These are phyloP conservation scores for Globisporangium spiculum DNA, from an alignment of 352 stramenopile species.

Conservation along the genomic window DNA sequence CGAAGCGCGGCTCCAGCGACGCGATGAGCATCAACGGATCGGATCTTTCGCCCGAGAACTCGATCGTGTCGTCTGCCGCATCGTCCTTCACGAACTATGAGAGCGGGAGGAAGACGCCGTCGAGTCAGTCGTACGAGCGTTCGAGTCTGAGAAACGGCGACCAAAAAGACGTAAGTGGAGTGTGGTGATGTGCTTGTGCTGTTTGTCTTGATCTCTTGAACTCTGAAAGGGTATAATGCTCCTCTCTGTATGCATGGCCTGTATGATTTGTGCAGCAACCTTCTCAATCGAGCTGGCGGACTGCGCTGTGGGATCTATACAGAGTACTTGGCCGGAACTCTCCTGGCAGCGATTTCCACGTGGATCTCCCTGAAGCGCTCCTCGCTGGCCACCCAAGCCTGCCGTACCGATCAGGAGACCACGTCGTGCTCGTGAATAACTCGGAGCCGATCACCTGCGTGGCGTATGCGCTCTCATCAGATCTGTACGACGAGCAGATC, in stretches of 20 bases:
- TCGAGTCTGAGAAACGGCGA: constrained; percentile 9
- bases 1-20: constrained; percentile 39
- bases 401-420: constrained; percentile 82
- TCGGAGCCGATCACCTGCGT: constrained; percentile 93
- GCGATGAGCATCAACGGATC: constrained; percentile 32
- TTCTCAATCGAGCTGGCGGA: constrained; percentile 48
- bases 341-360: constrained; percentile 67
- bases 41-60: constrained; percentile 25
- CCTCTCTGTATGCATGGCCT: neutral
- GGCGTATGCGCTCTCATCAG: constrained; percentile 93
- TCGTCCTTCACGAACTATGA: constrained; percentile 21
- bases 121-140: constrained; percentile 15
- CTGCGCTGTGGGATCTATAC: constrained; percentile 70
- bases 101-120: constrained; percentile 12
- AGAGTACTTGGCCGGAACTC: constrained; percentile 54
- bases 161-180: constrained; percentile 40
- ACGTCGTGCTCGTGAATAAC: constrained; percentile 92
- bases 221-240: neutral
- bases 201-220: neutral
- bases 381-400: constrained; percentile 87
- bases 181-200: constrained; percentile 1
- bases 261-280: constrained; percentile 1
- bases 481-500: constrained; percentile 81
- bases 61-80: constrained; percentile 28
- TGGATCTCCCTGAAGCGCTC: constrained; percentile 61